A percentile compares a stretch with the other conserved stretches of the same genome.
Conservation (phyloP, 352 stramenopile species). For the Pilasporangium apinafurcum region DNA sequence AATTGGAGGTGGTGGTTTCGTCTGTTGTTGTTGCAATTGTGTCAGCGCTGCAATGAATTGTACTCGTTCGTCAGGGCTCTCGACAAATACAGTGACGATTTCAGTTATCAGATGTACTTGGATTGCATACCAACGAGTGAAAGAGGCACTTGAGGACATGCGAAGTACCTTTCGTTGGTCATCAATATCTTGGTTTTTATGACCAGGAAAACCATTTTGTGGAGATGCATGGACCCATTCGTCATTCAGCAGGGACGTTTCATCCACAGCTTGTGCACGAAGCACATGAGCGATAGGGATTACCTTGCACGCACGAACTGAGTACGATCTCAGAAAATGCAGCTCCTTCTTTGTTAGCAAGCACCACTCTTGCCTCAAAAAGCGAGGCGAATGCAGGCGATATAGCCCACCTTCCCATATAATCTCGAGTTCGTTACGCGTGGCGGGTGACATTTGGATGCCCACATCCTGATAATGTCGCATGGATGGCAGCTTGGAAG, state of each 20-base stretch:
- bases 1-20: constrained; percentile 6
- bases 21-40: constrained; percentile 12
- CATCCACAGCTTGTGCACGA: constrained; percentile 23
- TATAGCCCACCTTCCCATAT: constrained; percentile 57
- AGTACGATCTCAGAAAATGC: constrained; percentile 68
- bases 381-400: constrained; percentile 31
- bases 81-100: constrained; percentile 54
- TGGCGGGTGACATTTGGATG: constrained; percentile 41
- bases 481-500: constrained; percentile 27
- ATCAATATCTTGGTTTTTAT: constrained; percentile 9
- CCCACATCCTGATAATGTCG: constrained; percentile 47
- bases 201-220: no score
- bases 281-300: constrained; percentile 44
- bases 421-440: constrained; percentile 50
- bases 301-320: constrained; percentile 27
- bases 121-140: constrained; percentile 34
- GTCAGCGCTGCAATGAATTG: constrained; percentile 23
- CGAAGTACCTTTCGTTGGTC: constrained; percentile 5
- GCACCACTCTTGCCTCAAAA: constrained; percentile 74
- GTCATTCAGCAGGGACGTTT: constrained; percentile 17
- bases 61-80: constrained; percentile 19
- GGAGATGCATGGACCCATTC: no score
- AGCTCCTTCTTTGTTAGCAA: constrained; percentile 45
- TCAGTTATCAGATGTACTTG: constrained; percentile 51
- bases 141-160: not conserved